Evolutionary conservation across 257 asterid genomes (phyloP).

Genomic region (Lycium ferocissimum): DNA sequence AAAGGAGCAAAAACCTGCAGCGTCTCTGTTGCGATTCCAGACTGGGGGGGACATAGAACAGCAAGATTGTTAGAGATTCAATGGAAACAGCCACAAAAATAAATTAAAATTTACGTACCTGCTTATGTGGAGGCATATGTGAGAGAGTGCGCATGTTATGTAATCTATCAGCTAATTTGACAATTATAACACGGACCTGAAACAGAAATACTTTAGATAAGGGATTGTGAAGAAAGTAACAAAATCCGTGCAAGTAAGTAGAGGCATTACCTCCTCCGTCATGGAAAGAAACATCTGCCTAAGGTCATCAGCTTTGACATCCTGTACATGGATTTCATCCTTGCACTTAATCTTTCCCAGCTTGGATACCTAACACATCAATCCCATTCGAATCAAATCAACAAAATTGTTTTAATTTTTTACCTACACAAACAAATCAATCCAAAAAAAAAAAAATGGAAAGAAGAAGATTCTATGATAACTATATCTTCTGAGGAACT

Average conservation of each 20-base stretch:
- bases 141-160: conserved; percentile 97
- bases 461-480: not conserved
- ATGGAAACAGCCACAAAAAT: conserved; percentile 27
- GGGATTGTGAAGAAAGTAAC: conserved; percentile 29
- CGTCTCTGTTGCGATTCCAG: conserved; percentile 93
- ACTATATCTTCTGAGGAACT: conserved; percentile 24
- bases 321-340: conserved; percentile 80
- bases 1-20: conserved; percentile 94
- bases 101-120: conserved; percentile 51
- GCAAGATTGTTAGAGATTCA: conserved; percentile 32
- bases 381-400: conserved; percentile 26
- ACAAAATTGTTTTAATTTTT: not conserved
- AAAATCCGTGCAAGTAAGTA: conserved; percentile 13
- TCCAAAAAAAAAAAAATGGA: not conserved
- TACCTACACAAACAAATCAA: not conserved
- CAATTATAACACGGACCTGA: conserved; percentile 96
- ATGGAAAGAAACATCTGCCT: conserved; percentile 96
- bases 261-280: conserved; percentile 82
- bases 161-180: conserved; percentile 90
- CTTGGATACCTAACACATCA: conserved; percentile 75
- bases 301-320: conserved; percentile 97
- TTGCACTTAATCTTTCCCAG: conserved; percentile 88
- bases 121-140: conserved; percentile 98
- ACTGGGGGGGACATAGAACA: conserved; percentile 49
- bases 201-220: conserved; percentile 35